Percentiles rank a stretch among this genome's conserved stretches.
These are phyloP conservation scores for Saccharomycopsis fibuligera DNA, from an alignment of 805 yeast genomes.

Conservation along the genomic window DNA sequence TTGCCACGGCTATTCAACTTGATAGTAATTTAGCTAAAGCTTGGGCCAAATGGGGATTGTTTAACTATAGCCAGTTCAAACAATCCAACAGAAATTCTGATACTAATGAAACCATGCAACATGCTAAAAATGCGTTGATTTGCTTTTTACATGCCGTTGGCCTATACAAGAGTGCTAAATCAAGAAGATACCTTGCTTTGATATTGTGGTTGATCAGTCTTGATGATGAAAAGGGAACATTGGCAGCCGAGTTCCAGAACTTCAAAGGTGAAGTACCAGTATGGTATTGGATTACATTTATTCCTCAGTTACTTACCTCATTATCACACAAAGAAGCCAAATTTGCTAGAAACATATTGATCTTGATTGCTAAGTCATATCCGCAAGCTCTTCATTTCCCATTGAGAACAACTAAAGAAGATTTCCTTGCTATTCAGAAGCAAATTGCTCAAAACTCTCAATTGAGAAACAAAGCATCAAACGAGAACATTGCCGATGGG, in stretches of 20 bases:
- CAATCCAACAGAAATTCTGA: conserved; percentile 1
- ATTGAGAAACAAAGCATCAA: conserved; percentile 24
- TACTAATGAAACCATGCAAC: conserved; percentile 41
- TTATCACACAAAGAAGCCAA: conserved; percentile 88
- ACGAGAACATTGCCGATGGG: background rate
- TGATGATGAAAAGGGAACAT: conserved; percentile 77
- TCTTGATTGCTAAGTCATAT: conserved; percentile 89
- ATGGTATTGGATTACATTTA: conserved; percentile 98
- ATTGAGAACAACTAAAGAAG: conserved; percentile 90
- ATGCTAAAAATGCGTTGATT: conserved; percentile 89
- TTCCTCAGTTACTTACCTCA: conserved; percentile 88
- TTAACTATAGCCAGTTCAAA: conserved; percentile 81
- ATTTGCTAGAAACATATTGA: conserved; percentile 79
- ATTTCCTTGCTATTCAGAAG: conserved; percentile 78
- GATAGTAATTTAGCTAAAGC: conserved; percentile 94
- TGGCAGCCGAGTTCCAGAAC: conserved; percentile 82
- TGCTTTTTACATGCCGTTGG: conserved; percentile 98
- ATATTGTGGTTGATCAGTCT: conserved; percentile 89
- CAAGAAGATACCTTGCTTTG: conserved; percentile 80
- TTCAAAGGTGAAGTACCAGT: conserved; percentile 96
- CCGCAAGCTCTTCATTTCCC: conserved; percentile 98
- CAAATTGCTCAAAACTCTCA: conserved; percentile 44
- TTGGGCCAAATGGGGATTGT: conserved; percentile 99
- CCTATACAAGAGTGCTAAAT: conserved; percentile 84
- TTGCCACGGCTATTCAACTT: conserved; percentile 95